Conservation (phyloP, 1,139 yeast genomes). For the Tardiomyces depauwii region DNA sequence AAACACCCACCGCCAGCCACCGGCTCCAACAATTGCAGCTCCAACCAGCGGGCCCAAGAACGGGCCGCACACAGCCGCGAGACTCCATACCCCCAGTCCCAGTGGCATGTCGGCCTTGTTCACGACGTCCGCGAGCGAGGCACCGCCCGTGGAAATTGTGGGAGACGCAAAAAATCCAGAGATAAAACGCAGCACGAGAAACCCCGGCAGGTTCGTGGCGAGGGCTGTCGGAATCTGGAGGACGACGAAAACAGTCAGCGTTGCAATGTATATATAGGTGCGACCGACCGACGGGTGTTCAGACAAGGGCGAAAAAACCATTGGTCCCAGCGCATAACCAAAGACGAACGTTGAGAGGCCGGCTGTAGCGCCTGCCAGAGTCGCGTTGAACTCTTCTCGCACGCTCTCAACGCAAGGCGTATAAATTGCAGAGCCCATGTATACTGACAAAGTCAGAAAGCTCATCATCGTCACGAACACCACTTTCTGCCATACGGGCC, state of each 20-base stretch:
- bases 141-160: conserved; percentile 74
- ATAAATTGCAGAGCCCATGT: conserved; percentile 51
- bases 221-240: conserved; percentile 40
- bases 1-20: conserved; percentile 69
- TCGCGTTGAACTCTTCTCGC: conserved; percentile 31
- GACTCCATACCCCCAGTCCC: conserved; percentile 53
- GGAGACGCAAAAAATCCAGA: conserved; percentile 72
- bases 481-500: conserved; percentile 34
- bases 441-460: conserved; percentile 40
- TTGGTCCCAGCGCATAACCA: conserved; percentile 43
- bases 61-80: conserved; percentile 67
- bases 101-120: conserved; percentile 51
- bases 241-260: conserved; percentile 40
- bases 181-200: conserved; percentile 60
- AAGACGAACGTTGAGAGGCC: conserved; percentile 41
- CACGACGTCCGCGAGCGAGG: conserved; percentile 69
- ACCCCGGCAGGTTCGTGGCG: conserved; percentile 35
- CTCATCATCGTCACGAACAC: conserved; percentile 31
- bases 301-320: conserved; percentile 39
- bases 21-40: conserved; percentile 39
- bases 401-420: conserved; percentile 43
- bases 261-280: conserved; percentile 33
- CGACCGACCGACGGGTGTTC: conserved; percentile 40
- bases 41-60: conserved; percentile 65
- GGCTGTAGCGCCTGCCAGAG: conserved; percentile 18